phyloP scores from a whole-genome alignment of 352 stramenopile genomes.

The Phytopythium sindhum region DNA sequence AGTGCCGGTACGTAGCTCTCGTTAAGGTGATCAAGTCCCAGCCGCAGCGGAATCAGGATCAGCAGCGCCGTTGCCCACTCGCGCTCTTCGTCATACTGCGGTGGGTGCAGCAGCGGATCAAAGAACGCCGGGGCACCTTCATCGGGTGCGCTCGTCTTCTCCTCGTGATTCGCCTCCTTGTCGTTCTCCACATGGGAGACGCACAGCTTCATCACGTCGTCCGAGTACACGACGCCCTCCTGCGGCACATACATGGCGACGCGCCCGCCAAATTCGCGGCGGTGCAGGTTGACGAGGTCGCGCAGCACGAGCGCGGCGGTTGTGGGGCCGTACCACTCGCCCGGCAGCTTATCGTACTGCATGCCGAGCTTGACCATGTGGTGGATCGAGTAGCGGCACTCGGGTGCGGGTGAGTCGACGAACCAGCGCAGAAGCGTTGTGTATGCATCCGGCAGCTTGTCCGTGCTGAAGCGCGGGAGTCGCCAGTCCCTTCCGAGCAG shows the following conservation, averaged over 20 bases:
- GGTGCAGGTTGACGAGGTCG: constrained; percentile 81
- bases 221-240: constrained; percentile 77
- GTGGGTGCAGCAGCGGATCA: constrained; percentile 82
- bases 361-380: constrained; percentile 90
- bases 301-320: constrained; percentile 86
- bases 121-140: constrained; percentile 46
- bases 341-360: constrained; percentile 89
- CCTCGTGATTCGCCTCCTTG: background rate
- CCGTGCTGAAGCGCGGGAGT: constrained; percentile 31
- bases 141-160: background rate
- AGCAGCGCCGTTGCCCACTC: constrained; percentile 89
- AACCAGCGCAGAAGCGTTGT: constrained; percentile 81
- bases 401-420: constrained; percentile 65
- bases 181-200: constrained; percentile 48
- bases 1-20: constrained; percentile 74
- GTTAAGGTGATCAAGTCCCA: constrained; percentile 89
- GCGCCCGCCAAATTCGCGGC: constrained; percentile 34
- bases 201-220: constrained; percentile 71
- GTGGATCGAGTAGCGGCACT: constrained; percentile 87
- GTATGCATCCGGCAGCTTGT: constrained; percentile 38
- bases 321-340: constrained; percentile 92
- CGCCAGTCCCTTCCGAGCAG: constrained; percentile 52
- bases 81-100: constrained; percentile 31
- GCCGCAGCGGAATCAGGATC: constrained; percentile 89
- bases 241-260: constrained; percentile 81